Percentiles rank a stretch among this genome's conserved stretches.
Evolutionary conservation across 2,329 filamentous ascomycete species (phyloP).

Genomic region (Cladosporium velox): DNA sequence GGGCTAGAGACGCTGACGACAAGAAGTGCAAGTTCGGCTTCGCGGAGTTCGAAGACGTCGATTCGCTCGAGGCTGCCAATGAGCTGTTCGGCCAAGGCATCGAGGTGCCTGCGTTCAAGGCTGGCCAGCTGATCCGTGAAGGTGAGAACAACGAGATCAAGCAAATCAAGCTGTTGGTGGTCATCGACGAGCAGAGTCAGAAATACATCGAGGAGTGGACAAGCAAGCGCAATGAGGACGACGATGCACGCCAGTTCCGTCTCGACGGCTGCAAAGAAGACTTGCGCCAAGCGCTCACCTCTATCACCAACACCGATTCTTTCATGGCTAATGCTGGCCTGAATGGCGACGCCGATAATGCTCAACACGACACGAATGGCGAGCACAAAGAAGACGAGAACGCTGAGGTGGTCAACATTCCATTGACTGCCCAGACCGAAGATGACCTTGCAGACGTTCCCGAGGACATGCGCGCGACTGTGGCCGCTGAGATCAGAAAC

Average conservation of each 20-base stretch:
- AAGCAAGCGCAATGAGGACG: conserved; percentile 61
- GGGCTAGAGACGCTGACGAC: conserved; percentile 73
- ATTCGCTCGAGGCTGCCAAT: conserved; percentile 81
- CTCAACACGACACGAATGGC: conserved; percentile 30
- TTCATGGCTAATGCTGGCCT: conserved; percentile 33
- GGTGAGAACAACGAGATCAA: conserved; percentile 44
- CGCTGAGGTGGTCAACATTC: conserved; percentile 86
- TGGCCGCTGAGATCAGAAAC: conserved; percentile 88
- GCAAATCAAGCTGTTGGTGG: conserved; percentile 45
- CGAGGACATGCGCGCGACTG: conserved; percentile 91
- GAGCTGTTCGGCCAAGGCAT: conserved; percentile 83
- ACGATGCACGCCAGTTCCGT: conserved; percentile 64
- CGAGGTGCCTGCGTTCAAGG: conserved; percentile 72
- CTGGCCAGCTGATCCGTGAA: conserved; percentile 43
- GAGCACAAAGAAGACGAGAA: conserved; percentile 63
- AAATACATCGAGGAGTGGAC: conserved; percentile 86
- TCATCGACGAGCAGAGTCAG: conserved; percentile 78
- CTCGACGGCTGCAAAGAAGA: conserved; percentile 69
- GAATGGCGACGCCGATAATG: conserved; percentile 41
- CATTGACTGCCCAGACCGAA: conserved; percentile 69
- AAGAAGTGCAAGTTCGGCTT: conserved; percentile 90
- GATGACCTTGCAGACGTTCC: conserved; percentile 96
- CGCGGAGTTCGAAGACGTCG: conserved; percentile 89
- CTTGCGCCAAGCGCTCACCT: conserved; percentile 67
- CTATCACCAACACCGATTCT: conserved; percentile 67